Percentiles rank a stretch among this genome's conserved stretches.
Evolutionary conservation across 441 rosid genomes (phyloP).

Genomic region (Cnidoscolus chayamansa): DNA sequence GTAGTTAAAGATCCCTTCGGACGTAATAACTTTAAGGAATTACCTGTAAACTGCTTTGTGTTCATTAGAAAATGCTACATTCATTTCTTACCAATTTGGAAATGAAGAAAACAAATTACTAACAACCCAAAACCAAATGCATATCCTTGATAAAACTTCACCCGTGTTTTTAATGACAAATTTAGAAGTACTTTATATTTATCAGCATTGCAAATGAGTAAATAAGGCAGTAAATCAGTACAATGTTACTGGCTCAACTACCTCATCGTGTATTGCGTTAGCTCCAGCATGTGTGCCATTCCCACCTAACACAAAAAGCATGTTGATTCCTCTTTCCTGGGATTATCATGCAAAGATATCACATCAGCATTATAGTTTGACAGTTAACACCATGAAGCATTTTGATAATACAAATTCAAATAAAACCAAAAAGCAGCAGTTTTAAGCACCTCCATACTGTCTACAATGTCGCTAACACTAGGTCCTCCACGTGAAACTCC

Average conservation of each 20-base stretch:
- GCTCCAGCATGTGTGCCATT: slow-evolving; percentile 99
- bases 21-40: slow-evolving; percentile 1
- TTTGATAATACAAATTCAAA: slow-evolving; percentile 5
- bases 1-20: background rate
- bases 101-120: background rate
- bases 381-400: slow-evolving; percentile 6
- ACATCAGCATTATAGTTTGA: slow-evolving; percentile 9
- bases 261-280: slow-evolving; percentile 91
- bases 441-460: slow-evolving; percentile 63
- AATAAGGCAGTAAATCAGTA: slow-evolving; percentile 2
- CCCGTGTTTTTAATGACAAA: background rate
- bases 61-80: no score
- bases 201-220: no score
- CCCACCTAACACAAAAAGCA: slow-evolving; percentile 96
- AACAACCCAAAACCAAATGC: background rate
- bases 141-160: background rate
- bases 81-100: background rate
- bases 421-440: slow-evolving; percentile 5
- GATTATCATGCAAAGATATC: slow-evolving; percentile 21
- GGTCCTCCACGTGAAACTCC: slow-evolving; percentile 99
- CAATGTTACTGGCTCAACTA: slow-evolving; percentile 28
- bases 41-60: background rate
- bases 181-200: background rate
- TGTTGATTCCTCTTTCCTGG: slow-evolving; percentile 95
- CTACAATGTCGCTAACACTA: slow-evolving; percentile 63